These are phyloP conservation scores for Daedalea quercina DNA, from an alignment of 768 basidiomycete species.

Conservation along the genomic window DNA sequence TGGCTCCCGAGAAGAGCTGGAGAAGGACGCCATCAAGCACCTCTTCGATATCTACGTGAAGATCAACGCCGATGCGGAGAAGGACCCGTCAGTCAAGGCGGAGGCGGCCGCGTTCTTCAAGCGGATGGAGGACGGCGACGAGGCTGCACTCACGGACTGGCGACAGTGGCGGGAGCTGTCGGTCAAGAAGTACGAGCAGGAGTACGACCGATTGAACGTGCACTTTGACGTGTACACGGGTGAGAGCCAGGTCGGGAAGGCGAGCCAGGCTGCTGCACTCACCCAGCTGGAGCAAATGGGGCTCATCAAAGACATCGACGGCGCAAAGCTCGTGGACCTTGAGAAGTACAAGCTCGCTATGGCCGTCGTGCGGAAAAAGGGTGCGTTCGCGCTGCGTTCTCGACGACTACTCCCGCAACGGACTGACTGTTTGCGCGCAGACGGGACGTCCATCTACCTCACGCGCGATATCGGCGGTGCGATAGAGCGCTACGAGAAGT, in stretches of 20 bases:
- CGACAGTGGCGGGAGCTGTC: conserved; percentile 88
- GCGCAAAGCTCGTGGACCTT: conserved; percentile 82
- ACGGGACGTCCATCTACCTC: conserved; percentile 90
- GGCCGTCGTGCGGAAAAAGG: conserved; percentile 83
- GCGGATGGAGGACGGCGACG: conserved; percentile 92
- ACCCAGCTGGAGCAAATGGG: conserved; percentile 61
- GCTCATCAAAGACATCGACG: conserved; percentile 69
- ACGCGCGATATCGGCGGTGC: conserved; percentile 95
- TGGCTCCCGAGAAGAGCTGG: conserved; percentile 77
- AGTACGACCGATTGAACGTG: conserved; percentile 87
- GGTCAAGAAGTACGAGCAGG: conserved; percentile 81
- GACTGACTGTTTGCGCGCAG: conserved; percentile 30
- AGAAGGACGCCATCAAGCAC: conserved; percentile 90
- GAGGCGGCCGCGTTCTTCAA: conserved; percentile 87
- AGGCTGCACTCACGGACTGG: conserved; percentile 81
- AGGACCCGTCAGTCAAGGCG: conserved; percentile 62
- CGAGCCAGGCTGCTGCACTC: conserved; percentile 69
- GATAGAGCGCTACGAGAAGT: conserved; percentile 85
- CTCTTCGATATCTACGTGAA: conserved; percentile 92
- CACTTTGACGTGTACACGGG: conserved; percentile 90
- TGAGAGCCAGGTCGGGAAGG: conserved; percentile 74
- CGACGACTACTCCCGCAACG: neutral
- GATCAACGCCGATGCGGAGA: conserved; percentile 80
- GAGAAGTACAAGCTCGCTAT: conserved; percentile 89
- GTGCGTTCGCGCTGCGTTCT: conserved; percentile 28